Evolutionary conservation across 768 basidiomycete genomes (phyloP), one percentile per base, ranked within the genome.

Genomic region (Trametes coccinea): DNA sequence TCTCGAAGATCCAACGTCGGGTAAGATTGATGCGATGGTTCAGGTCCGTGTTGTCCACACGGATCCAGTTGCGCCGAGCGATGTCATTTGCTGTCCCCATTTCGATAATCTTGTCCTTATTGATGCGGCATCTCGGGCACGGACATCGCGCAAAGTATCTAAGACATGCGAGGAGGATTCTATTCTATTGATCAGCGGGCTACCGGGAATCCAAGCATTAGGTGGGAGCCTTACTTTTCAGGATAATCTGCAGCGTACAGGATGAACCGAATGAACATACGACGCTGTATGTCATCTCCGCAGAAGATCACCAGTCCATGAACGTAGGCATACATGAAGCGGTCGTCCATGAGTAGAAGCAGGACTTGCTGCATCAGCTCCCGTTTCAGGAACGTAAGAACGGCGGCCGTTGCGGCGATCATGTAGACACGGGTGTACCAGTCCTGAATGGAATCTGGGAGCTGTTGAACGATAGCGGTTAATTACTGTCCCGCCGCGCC

Each of bases 111-210:
- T 71, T 41, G 0, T 62, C 55, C 53, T 75, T 77, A 7, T 46
- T 47, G 29, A 76, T 61, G 0, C 73, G 58, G 56, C 80, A 81
- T 0, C 72, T 65, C 0, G 78, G 78, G 60, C 80, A 80, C 13
- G 76, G 78, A 49, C 73, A 80, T 0, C 63, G 9, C 0, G 77
- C 81, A 13, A 75, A 72, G 53, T 77, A 73, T 5, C 75, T 70
- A 2, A 82, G 76, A 7, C 70, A 69, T 0, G 78, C 72, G 1
- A 80, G 49, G 0, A 80, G 68, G 6, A 79, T 66, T 57, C 78
- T 79, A 49, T 11, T 14, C 16, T 45, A 17, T 7, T 45, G 16
- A 10, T 45, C 6, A 7, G 44, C 16, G 14, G 7, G 4, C 17
- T 5, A n/a, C n/a, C n/a, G n/a, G n/a, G n/a, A n/a, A n/a, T n/a